Conservation (phyloP, 2,329 filamentous ascomycete species). For the Pestalotiopsis sp. region DNA sequence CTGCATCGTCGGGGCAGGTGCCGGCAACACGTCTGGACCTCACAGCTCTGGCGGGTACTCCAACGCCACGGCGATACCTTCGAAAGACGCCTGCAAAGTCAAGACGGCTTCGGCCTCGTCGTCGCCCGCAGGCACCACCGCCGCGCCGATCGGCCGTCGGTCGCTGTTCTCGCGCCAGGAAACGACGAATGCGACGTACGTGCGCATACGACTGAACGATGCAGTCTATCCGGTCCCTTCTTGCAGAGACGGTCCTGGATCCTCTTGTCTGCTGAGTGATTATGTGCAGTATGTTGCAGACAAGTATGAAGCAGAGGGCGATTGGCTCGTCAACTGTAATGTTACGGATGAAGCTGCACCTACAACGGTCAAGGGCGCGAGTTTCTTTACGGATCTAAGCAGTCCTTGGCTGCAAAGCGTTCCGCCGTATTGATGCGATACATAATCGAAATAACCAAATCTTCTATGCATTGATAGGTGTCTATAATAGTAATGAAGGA, state of each 20-base stretch:
- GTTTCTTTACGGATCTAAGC: constrained; percentile 51
- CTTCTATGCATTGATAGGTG: too few species aligned
- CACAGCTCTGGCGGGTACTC: background rate
- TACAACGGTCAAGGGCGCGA: constrained; percentile 46
- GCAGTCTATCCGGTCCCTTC: constrained; percentile 61
- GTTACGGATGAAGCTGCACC: constrained; percentile 43
- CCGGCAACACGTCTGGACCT: background rate
- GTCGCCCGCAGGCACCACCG: constrained; percentile 10
- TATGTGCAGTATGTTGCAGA: constrained; percentile 47
- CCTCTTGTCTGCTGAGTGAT: constrained; percentile 50
- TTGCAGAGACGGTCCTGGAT: constrained; percentile 59
- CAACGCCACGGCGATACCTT: constrained; percentile 16
- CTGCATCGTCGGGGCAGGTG: constrained; percentile 38
- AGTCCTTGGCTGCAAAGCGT: constrained; percentile 37
- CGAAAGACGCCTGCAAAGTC: background rate
- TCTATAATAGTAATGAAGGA: too few species aligned
- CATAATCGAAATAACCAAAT: too few species aligned
- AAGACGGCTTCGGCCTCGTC: constrained; percentile 17
- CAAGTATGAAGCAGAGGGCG: constrained; percentile 51
- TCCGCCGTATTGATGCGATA: constrained; percentile 16
- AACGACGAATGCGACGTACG: constrained; percentile 41
- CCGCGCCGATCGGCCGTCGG: constrained; percentile 13
- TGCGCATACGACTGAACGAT: constrained; percentile 65
- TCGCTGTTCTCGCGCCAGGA: constrained; percentile 14
- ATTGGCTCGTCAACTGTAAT: constrained; percentile 52